These are phyloP conservation scores for Alternaria arbusti DNA, from an alignment of 2,329 filamentous ascomycete genomes.

Conservation along the genomic window DNA sequence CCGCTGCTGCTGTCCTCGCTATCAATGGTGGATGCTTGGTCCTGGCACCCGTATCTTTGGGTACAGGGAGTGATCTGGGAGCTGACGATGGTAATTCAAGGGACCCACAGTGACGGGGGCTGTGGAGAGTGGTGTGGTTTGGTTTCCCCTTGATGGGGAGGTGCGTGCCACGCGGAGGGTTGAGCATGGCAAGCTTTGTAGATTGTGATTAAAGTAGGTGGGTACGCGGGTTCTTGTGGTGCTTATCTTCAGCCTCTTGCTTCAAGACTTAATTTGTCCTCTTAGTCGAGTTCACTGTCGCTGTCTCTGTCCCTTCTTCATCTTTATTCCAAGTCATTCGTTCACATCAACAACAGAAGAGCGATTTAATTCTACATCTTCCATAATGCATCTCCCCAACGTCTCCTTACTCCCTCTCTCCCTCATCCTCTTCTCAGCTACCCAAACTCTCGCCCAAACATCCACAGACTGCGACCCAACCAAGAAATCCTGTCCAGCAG, in stretches of 20 bases:
- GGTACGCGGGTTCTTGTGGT: background rate
- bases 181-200: background rate
- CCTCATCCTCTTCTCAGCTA: conserved; percentile 1
- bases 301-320: background rate
- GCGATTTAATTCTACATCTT: background rate
- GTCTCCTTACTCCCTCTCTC: background rate
- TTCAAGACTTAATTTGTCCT: background rate
- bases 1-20: background rate
- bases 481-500: conserved; percentile 47
- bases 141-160: background rate
- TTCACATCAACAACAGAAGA: background rate
- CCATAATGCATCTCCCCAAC: background rate
- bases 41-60: background rate
- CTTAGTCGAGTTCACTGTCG: background rate
- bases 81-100: background rate
- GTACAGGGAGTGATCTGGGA: background rate
- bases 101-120: background rate
- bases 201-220: background rate
- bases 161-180: background rate
- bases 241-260: background rate
- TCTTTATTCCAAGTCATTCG: background rate
- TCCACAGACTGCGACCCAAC: conserved; percentile 50
- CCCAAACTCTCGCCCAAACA: conserved; percentile 44
- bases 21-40: background rate
- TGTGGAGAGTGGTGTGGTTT: background rate